Evolutionary conservation across 2,329 filamentous ascomycete species (phyloP).

Genomic region (Tolypocladium guangdongense): DNA sequence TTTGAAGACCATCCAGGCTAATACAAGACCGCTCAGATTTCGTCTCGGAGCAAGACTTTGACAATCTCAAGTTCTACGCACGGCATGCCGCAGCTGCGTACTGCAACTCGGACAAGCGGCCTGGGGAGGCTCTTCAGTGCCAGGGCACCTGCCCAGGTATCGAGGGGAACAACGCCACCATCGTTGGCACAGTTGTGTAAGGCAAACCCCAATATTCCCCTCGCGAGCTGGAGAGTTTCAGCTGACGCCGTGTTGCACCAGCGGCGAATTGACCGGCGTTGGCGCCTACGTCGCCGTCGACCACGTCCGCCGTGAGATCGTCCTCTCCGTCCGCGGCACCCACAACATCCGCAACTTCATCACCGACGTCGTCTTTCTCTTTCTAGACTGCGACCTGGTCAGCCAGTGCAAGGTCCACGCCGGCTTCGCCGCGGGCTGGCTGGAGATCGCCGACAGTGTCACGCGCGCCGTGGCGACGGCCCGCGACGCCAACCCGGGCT

Average conservation of each 20-base stretch:
- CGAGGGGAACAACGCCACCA: conserved; percentile 28
- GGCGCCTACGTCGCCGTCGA: conserved; percentile 43
- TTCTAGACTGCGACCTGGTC: conserved; percentile 16
- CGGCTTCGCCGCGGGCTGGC: conserved; percentile 51
- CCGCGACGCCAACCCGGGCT: conserved; percentile 34
- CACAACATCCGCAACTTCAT: conserved; percentile 50
- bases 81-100: conserved; percentile 42
- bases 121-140: conserved; percentile 32
- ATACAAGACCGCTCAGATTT: neutral
- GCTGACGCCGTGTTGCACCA: conserved; percentile 13
- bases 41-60: conserved; percentile 21
- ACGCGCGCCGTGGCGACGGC: conserved; percentile 33
- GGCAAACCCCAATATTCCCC: too few relatives aligned
- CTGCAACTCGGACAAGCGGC: conserved; percentile 35
- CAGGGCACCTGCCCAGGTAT: conserved; percentile 32
- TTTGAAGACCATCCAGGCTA: neutral
- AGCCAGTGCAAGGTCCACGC: conserved; percentile 39
- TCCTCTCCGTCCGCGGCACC: conserved; percentile 50
- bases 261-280: conserved; percentile 31
- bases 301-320: conserved; percentile 36
- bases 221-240: neutral
- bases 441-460: conserved; percentile 34
- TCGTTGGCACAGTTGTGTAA: conserved; percentile 32
- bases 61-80: conserved; percentile 34
- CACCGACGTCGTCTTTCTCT: conserved; percentile 33